Evolutionary conservation across 2,329 filamentous ascomycete species (phyloP), one percentile per base, ranked within the genome.

Genomic region (Claviceps pazoutovae): DNA sequence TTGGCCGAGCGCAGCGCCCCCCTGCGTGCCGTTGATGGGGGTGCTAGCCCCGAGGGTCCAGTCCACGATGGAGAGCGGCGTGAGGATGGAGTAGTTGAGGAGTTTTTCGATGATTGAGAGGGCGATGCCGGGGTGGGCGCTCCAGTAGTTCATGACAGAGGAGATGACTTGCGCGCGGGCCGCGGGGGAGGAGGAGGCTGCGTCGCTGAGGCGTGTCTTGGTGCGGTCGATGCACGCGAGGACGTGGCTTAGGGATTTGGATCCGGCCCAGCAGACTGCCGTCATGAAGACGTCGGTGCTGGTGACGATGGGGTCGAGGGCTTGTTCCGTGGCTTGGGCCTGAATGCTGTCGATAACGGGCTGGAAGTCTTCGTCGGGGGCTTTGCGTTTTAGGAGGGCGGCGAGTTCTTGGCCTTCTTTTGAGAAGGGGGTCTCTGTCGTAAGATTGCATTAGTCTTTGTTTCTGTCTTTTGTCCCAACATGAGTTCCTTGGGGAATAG

Each of bases 281-380:
- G 91, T 98, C 62, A 95, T 83, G 62, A 95, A 95, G 42, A 89
- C 89, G 64, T 97, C 93, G 4, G 89, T 95, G 56, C 88, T 93
- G n/a, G 84, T 76, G 16, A 95, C 79, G 42, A 93, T 74, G 4
- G 89, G 84, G 55, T 96, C 89, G 36, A 90, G 72, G 4, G 82
- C 82, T 46, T 78, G 76, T 52, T 83, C 80, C 8, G 78, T 70
- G 41, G 90, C 90, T 59, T 85, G 78, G n/a, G 83, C 75, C 62
- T 95, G 86, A 55, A 98, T 94, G 45, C 78, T 77, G 56, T 86
- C 79, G 54, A 98, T 83, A 34, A 90, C 71, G 6, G 82, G 78
- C 61, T 93, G 84, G n/a, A 97, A 83, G 51, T 95, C 87, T 53
- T 90, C 86, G 56, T 95, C 87, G 0, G 85, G 68, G 0, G 86